Evolutionary conservation across 768 basidiomycete genomes (phyloP).

Genomic region (Collybia sordida): DNA sequence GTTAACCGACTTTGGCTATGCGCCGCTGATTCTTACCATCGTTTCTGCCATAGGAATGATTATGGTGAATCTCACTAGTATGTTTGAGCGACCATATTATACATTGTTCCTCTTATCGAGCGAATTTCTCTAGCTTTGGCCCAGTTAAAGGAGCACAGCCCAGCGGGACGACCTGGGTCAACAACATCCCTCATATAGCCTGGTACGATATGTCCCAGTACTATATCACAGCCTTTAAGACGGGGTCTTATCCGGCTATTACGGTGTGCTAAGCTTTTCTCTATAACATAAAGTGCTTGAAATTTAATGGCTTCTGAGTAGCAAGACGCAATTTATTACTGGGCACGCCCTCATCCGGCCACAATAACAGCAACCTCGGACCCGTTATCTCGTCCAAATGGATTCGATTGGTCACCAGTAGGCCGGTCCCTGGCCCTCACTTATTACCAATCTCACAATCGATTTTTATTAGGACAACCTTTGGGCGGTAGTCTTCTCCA

Average conservation of each 20-base stretch:
- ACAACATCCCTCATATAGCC: conserved; percentile 42
- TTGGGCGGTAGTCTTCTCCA: conserved; percentile 66
- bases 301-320: conserved; percentile 14
- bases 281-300: conserved; percentile 8
- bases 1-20: conserved; percentile 1
- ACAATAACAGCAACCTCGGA: conserved; percentile 43
- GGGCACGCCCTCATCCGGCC: conserved; percentile 63
- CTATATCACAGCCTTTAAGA: conserved; percentile 69
- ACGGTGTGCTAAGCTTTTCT: conserved; percentile 39
- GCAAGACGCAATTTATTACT: conserved; percentile 51
- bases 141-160: conserved; percentile 55
- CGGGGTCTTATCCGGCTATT: conserved; percentile 58
- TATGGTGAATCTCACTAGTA: conserved; percentile 77
- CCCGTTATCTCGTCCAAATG: conserved; percentile 42
- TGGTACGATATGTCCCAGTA: conserved; percentile 66
- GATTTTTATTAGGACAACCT: conserved; percentile 47
- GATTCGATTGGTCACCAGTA: conserved; percentile 53
- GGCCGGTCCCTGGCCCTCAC: conserved; percentile 8
- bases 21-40: not conserved
- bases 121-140: conserved; percentile 39
- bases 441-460: not conserved
- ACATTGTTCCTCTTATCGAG: not conserved
- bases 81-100: conserved; percentile 6
- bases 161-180: conserved; percentile 40
- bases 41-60: conserved; percentile 51